phyloP scores from a whole-genome alignment of 1,284 basidiomycete genomes.

The Pseudozyma thailandica region DNA sequence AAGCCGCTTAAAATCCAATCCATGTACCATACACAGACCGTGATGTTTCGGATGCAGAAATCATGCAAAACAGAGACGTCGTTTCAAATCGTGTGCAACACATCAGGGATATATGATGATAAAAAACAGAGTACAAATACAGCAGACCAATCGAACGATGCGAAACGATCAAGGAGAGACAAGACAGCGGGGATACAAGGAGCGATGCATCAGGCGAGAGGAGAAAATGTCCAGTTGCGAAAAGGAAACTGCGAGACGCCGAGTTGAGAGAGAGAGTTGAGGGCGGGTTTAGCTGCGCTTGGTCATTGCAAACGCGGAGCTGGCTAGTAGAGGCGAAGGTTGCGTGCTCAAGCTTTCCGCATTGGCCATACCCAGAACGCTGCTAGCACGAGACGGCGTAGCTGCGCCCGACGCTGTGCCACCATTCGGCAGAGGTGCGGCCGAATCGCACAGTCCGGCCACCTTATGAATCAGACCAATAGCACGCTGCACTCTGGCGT shows the following conservation, averaged over 20 bases:
- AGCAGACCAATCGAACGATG: background rate
- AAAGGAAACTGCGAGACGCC: too few relatives aligned
- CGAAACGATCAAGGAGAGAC: background rate
- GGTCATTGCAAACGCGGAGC: conserved; percentile 6
- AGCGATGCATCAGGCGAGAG: background rate
- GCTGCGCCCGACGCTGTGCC: conserved; percentile 8
- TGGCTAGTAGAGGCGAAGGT: conserved; percentile 7
- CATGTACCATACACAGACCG: background rate
- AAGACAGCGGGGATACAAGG: background rate
- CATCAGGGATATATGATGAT: background rate
- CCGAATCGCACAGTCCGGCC: conserved; percentile 45
- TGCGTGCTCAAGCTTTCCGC: conserved; percentile 4
- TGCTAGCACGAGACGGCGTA: conserved; percentile 18
- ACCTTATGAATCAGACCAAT: conserved; percentile 37
- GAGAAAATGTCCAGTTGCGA: background rate
- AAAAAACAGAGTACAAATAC: background rate
- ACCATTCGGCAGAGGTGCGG: conserved; percentile 6
- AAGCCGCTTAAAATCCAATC: background rate
- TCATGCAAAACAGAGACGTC: too few relatives aligned
- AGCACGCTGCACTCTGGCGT: conserved; percentile 46
- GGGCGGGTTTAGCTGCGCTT: conserved; percentile 8
- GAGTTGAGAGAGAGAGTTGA: background rate
- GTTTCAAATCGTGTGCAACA: too few relatives aligned
- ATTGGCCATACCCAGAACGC: conserved; percentile 21
- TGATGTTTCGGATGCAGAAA: too few relatives aligned